Percentiles rank a stretch among this genome's conserved stretches.
These are phyloP conservation scores for Aphanomyces euteiches DNA, from an alignment of 352 stramenopile species.

Conservation along the genomic window DNA sequence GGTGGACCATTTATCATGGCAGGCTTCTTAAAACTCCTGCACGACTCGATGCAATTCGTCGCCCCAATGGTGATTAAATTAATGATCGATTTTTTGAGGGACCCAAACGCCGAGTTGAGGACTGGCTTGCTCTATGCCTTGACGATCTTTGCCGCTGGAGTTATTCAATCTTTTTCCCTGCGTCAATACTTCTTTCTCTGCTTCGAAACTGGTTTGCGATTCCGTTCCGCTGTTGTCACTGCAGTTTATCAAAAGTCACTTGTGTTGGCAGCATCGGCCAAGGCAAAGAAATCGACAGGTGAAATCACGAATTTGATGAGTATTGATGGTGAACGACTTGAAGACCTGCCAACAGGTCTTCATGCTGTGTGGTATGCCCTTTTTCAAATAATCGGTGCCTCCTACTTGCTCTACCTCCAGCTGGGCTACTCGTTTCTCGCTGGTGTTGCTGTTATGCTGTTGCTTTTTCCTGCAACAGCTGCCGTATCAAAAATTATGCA, in stretches of 20 bases:
- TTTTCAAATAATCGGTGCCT: constrained; percentile 77
- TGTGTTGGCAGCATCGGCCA: constrained; percentile 70
- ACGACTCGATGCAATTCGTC: constrained; percentile 83
- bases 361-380: constrained; percentile 86
- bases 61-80: constrained; percentile 77
- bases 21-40: constrained; percentile 70
- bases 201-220: constrained; percentile 70
- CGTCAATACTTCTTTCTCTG: constrained; percentile 82
- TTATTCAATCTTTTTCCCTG: constrained; percentile 72
- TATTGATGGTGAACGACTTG: constrained; percentile 94
- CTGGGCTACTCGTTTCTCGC: constrained; percentile 86
- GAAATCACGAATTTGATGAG: constrained; percentile 98
- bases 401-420: constrained; percentile 67
- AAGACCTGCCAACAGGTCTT: constrained; percentile 77
- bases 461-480: constrained; percentile 90
- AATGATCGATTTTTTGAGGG: constrained; percentile 79
- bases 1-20: constrained; percentile 48
- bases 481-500: constrained; percentile 86
- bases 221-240: constrained; percentile 68
- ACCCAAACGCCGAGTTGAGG: constrained; percentile 51
- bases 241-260: constrained; percentile 69
- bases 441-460: constrained; percentile 89
- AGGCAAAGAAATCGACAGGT: constrained; percentile 79
- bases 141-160: constrained; percentile 64
- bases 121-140: constrained; percentile 58